Percentiles rank a stretch among this genome's conserved stretches.
Conservation (phyloP, 2,329 filamentous ascomycete species). For the Arthrobotrys pseudoclavata region DNA sequence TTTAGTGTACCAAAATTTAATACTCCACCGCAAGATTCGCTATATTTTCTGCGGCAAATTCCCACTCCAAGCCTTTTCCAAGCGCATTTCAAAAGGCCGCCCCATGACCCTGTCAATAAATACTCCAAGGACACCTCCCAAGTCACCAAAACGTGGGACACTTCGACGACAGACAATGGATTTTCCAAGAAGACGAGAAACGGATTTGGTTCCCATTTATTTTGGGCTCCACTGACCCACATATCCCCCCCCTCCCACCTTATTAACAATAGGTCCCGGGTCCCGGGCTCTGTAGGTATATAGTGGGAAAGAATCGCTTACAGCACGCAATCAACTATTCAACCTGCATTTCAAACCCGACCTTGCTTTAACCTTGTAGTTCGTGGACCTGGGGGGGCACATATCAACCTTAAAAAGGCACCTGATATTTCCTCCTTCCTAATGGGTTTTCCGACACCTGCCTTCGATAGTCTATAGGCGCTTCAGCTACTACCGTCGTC, state of each 20-base stretch:
- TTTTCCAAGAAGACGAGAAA: slow-evolving; percentile 46
- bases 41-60: slow-evolving; percentile 47
- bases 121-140: slow-evolving; percentile 36
- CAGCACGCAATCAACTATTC: slow-evolving; percentile 36
- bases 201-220: slow-evolving; percentile 30
- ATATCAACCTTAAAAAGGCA: slow-evolving; percentile 58
- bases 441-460: slow-evolving; percentile 47
- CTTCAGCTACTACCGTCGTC: slow-evolving; percentile 30
- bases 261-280: slow-evolving; percentile 42
- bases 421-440: slow-evolving; percentile 55
- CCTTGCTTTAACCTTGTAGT: slow-evolving; percentile 39
- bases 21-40: slow-evolving; percentile 18
- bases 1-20: slow-evolving; percentile 39
- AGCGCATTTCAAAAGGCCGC: slow-evolving; percentile 19
- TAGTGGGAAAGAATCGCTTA: slow-evolving; percentile 38
- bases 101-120: slow-evolving; percentile 47
- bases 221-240: slow-evolving; percentile 36
- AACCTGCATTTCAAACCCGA: slow-evolving; percentile 32
- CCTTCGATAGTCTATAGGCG: slow-evolving; percentile 33
- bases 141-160: slow-evolving; percentile 57
- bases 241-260: slow-evolving; percentile 23
- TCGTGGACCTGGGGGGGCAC: slow-evolving; percentile 46
- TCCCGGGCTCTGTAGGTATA: slow-evolving; percentile 47
- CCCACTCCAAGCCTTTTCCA: slow-evolving; percentile 37
- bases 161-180: slow-evolving; percentile 42